Conservation (phyloP, 1,139 yeast species). For the Geotrichum australiense region DNA sequence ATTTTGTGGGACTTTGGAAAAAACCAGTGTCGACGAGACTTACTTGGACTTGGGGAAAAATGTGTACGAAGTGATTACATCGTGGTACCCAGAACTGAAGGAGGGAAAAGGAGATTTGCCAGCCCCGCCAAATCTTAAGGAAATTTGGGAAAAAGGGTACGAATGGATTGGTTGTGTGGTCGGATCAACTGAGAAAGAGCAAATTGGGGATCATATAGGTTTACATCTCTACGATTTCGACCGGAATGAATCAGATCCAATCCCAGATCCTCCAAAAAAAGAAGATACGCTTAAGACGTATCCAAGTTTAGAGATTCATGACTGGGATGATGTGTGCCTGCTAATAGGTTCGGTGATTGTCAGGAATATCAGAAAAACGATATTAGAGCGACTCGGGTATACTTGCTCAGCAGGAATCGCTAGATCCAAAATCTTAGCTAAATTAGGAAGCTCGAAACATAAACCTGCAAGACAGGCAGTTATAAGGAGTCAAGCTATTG, state of each 20-base stretch:
- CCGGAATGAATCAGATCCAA: not conserved
- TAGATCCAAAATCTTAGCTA: constrained; percentile 68
- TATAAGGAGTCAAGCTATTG: constrained; percentile 45
- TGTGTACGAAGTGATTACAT: constrained; percentile 36
- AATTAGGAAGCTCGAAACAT: constrained; percentile 77
- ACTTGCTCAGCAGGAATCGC: constrained; percentile 90
- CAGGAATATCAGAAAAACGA: constrained; percentile 45
- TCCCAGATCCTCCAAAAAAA: not conserved
- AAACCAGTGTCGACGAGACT: constrained; percentile 94
- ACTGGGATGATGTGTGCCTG: constrained; percentile 82
- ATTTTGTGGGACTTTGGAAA: constrained; percentile 49
- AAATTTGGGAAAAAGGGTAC: constrained; percentile 30
- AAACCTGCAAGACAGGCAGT: constrained; percentile 88
- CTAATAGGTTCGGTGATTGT: constrained; percentile 59
- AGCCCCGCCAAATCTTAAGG: constrained; percentile 33
- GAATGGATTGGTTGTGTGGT: constrained; percentile 30
- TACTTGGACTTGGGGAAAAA: constrained; percentile 71
- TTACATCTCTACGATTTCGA: constrained; percentile 12
- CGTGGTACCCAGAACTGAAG: constrained; percentile 36
- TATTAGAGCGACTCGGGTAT: constrained; percentile 56
- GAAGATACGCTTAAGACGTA: constrained; percentile 1
- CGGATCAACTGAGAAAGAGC: constrained; percentile 18
- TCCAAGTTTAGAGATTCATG: constrained; percentile 34
- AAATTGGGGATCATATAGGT: constrained; percentile 24
- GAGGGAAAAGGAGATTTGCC: constrained; percentile 26